phyloP scores from a whole-genome alignment of 768 basidiomycete genomes.

The Suillus decipiens region DNA sequence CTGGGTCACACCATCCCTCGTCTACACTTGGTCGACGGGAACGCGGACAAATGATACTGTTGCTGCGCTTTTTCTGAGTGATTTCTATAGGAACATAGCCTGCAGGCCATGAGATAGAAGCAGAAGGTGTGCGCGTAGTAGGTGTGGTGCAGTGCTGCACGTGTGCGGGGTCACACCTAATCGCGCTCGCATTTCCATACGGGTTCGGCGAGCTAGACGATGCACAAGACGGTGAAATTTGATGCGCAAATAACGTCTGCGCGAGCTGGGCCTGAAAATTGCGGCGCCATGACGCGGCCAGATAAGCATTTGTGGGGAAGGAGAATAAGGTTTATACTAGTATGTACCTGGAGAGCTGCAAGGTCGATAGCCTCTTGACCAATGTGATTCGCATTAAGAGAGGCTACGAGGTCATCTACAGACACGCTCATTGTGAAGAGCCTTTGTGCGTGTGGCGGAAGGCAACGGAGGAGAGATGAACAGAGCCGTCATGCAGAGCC shows the following conservation, averaged over 20 bases:
- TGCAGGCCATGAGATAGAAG: slow-evolving; percentile 32
- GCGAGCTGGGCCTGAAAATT: slow-evolving; percentile 43
- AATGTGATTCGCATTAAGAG: slow-evolving; percentile 48
- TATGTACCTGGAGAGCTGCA: slow-evolving; percentile 45
- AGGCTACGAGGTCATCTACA: slow-evolving; percentile 53
- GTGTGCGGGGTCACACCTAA: slow-evolving; percentile 32
- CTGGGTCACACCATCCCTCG: slow-evolving; percentile 32
- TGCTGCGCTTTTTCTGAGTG: slow-evolving; percentile 31
- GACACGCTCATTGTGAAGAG: slow-evolving; percentile 44
- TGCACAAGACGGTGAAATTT: slow-evolving; percentile 23
- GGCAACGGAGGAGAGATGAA: slow-evolving; percentile 11
- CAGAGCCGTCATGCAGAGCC: slow-evolving; percentile 7
- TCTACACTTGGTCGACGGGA: slow-evolving; percentile 26
- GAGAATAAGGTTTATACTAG: slow-evolving; percentile 14
- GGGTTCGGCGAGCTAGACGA: slow-evolving; percentile 19
- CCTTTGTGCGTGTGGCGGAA: slow-evolving; percentile 10
- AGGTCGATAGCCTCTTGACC: slow-evolving; percentile 56
- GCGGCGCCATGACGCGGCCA: slow-evolving; percentile 7
- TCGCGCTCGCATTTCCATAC: slow-evolving; percentile 23
- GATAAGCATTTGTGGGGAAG: slow-evolving; percentile 21
- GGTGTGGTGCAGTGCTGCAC: slow-evolving; percentile 44
- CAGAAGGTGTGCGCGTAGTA: slow-evolving; percentile 37
- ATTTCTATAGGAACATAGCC: slow-evolving; percentile 24
- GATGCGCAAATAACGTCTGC: slow-evolving; percentile 43
- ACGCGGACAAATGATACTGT: slow-evolving; percentile 23